Evolutionary conservation across 1,139 yeast species (phyloP).

Genomic region (Pichia sp.): DNA sequence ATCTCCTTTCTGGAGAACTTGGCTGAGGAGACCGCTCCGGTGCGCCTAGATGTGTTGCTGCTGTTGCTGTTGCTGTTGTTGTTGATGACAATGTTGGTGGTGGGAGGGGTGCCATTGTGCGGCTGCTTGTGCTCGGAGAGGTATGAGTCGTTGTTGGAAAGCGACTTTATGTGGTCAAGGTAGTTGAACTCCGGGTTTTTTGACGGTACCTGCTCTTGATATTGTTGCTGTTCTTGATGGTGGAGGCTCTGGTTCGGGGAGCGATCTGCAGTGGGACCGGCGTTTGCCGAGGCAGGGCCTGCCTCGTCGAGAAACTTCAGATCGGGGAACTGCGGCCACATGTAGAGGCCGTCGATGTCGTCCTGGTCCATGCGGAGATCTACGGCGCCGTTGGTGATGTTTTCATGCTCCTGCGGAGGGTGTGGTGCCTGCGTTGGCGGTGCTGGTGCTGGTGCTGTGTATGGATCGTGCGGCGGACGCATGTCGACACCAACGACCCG

Average conservation of each 20-base stretch:
- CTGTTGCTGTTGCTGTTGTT: not conserved
- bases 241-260: too few relatives aligned
- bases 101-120: not conserved
- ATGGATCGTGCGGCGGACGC: too few relatives aligned
- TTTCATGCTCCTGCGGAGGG: too few relatives aligned
- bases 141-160: slow-evolving; percentile 17
- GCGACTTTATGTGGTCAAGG: slow-evolving; percentile 54
- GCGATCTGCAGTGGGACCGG: not conserved
- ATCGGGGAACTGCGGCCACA: slow-evolving; percentile 34
- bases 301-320: slow-evolving; percentile 19
- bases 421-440: not conserved
- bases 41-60: not conserved
- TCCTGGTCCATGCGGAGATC: not conserved
- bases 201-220: not conserved
- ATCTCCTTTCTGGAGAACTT: slow-evolving; percentile 25
- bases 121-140: slow-evolving; percentile 12
- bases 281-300: too few relatives aligned
- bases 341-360: slow-evolving; percentile 18
- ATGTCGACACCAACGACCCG: too few relatives aligned
- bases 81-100: too few relatives aligned
- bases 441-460: too few relatives aligned
- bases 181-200: slow-evolving; percentile 54
- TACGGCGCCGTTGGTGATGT: not conserved
- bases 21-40: not conserved
- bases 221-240: not conserved